A percentile compares a stretch with the other conserved stretches of the same genome.
These are phyloP conservation scores for Dioscorea cayenensis DNA, from an alignment of 116 monocot genomes.

Conservation along the genomic window DNA sequence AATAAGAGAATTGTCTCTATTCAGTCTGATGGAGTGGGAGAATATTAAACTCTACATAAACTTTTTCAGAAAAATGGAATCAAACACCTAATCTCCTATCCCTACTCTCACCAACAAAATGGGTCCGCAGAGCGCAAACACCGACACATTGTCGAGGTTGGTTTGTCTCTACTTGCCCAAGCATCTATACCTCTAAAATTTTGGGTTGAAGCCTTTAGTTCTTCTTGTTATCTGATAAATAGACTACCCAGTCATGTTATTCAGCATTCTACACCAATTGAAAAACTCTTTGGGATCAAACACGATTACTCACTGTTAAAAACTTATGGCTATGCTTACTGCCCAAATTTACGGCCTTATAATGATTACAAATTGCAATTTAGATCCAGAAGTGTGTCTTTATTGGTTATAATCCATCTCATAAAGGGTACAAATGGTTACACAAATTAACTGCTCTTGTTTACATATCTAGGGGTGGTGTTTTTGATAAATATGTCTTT, in stretches of 20 bases:
- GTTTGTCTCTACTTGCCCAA: neutral
- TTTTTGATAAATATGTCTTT: neutral
- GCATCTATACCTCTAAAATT: neutral
- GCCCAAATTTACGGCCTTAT: neutral
- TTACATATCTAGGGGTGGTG: neutral
- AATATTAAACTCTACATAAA: neutral
- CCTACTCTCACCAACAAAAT: neutral
- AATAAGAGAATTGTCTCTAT: neutral
- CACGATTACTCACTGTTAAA: neutral
- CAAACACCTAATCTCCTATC: neutral
- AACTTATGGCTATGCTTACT: constrained; percentile 1
- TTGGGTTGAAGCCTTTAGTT: neutral
- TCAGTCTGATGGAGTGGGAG: constrained; percentile 3
- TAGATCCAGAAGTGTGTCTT: neutral
- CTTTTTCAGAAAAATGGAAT: neutral
- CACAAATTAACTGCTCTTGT: neutral
- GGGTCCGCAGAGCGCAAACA: constrained; percentile 1
- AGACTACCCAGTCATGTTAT: neutral
- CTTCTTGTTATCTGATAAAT: neutral
- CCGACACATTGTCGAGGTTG: neutral
- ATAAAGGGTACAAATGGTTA: neutral
- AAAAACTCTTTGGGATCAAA: neutral
- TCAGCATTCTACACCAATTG: neutral
- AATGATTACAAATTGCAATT: neutral
- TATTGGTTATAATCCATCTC: neutral